phyloP scores from a whole-genome alignment of 2,329 filamentous ascomycete genomes.

The Aspergillus sp. region DNA sequence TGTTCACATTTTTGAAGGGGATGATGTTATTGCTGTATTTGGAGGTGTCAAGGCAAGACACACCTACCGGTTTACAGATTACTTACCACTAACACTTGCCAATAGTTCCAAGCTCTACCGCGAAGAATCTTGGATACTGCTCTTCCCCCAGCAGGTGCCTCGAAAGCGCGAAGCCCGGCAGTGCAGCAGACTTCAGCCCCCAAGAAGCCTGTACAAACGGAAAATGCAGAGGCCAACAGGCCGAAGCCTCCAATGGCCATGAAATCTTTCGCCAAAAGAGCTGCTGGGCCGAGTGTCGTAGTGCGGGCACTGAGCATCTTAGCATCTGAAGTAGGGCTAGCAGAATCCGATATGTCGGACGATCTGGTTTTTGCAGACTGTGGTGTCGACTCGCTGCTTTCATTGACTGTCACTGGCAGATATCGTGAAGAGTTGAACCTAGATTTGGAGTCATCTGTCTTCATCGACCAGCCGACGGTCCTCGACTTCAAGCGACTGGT shows the following conservation, averaged over 20 bases:
- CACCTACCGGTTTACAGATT: background rate
- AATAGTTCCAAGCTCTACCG: conserved; percentile 43
- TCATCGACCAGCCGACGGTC: conserved; percentile 61
- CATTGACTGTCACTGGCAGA: conserved; percentile 60
- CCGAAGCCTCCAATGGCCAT: conserved; percentile 27
- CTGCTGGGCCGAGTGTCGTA: conserved; percentile 31
- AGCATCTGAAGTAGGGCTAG: conserved; percentile 54
- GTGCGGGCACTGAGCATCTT: conserved; percentile 40
- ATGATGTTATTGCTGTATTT: conserved; percentile 56
- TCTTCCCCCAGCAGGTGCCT: conserved; percentile 36
- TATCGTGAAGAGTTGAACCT: conserved; percentile 62
- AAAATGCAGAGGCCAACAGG: conserved; percentile 21
- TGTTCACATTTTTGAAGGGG: conserved; percentile 61
- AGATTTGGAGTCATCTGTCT: conserved; percentile 59
- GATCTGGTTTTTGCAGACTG: conserved; percentile 62
- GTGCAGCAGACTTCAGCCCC: conserved; percentile 21
- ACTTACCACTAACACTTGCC: background rate
- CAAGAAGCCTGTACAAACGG: conserved; percentile 27
- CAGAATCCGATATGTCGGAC: conserved; percentile 58
- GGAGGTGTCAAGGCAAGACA: conserved; percentile 45
- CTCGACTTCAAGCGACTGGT: conserved; percentile 62
- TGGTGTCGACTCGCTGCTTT: conserved; percentile 62
- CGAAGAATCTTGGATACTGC: conserved; percentile 42
- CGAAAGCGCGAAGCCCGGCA: conserved; percentile 23
- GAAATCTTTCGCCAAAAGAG: conserved; percentile 23